Percentiles rank a stretch among this genome's conserved stretches.
Evolutionary conservation across 805 yeast genomes (phyloP).

Genomic region (Ogataea wickerhamii): DNA sequence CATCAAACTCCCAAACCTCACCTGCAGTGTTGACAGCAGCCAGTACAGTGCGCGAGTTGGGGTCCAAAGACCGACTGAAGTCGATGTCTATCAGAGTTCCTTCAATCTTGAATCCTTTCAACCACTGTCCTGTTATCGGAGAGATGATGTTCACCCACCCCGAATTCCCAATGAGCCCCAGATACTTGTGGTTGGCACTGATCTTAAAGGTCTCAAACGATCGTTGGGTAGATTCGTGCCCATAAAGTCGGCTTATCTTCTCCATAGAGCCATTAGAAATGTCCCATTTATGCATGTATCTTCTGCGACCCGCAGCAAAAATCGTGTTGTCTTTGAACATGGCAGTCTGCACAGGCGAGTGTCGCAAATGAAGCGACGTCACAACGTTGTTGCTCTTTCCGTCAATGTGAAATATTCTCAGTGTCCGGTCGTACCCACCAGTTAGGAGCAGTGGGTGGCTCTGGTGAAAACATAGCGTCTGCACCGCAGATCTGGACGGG

Average conservation of each 20-base stretch:
- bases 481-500: conserved; percentile 76
- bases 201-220: conserved; percentile 83
- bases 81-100: conserved; percentile 82
- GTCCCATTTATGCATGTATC: conserved; percentile 92
- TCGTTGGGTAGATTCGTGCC: conserved; percentile 80
- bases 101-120: conserved; percentile 83
- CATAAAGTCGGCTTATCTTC: conserved; percentile 84
- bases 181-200: conserved; percentile 65
- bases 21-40: conserved; percentile 70
- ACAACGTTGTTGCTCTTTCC: conserved; percentile 80
- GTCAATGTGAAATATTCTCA: conserved; percentile 85
- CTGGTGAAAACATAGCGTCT: conserved; percentile 80
- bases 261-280: conserved; percentile 59
- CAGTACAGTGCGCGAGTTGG: conserved; percentile 37
- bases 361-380: conserved; percentile 73
- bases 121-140: conserved; percentile 79
- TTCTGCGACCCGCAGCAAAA: conserved; percentile 86
- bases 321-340: conserved; percentile 57
- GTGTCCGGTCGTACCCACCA: conserved; percentile 88
- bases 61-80: conserved; percentile 42
- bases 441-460: conserved; percentile 78
- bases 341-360: conserved; percentile 79
- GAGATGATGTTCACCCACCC: conserved; percentile 89
- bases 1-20: conserved; percentile 83
- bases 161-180: conserved; percentile 76